Conservation (phyloP, 768 basidiomycete species). For the Suillus luteus region DNA sequence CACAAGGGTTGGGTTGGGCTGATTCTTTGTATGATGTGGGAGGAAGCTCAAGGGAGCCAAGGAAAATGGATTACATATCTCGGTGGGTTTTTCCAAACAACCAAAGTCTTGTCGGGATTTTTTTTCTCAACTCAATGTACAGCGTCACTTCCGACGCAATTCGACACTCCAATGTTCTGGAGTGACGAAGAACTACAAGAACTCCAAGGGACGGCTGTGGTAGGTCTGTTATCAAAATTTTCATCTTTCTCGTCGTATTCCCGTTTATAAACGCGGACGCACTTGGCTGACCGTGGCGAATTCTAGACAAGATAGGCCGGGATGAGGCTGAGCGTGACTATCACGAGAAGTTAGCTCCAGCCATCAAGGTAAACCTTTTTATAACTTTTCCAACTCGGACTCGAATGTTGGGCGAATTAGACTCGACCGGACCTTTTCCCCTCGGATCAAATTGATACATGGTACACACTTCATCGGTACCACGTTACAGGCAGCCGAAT, state of each 20-base stretch:
- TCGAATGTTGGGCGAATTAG: slow-evolving; percentile 36
- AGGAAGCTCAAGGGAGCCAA: slow-evolving; percentile 59
- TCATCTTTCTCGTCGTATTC: neutral
- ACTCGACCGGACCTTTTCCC: slow-evolving; percentile 74
- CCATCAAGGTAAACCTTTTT: slow-evolving; percentile 56
- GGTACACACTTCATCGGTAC: slow-evolving; percentile 73
- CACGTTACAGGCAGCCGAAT: slow-evolving; percentile 92
- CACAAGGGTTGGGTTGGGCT: slow-evolving; percentile 82
- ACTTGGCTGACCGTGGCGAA: slow-evolving; percentile 7
- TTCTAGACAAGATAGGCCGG: slow-evolving; percentile 82
- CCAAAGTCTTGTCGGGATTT: neutral
- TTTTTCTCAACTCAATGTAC: neutral
- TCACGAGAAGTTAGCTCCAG: slow-evolving; percentile 62
- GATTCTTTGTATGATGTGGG: slow-evolving; percentile 97
- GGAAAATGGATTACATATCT: slow-evolving; percentile 78
- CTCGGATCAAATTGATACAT: slow-evolving; percentile 39
- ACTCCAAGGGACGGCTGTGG: slow-evolving; percentile 82
- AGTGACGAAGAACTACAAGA: slow-evolving; percentile 66
- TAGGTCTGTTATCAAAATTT: slow-evolving; percentile 56
- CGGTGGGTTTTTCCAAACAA: slow-evolving; percentile 42
- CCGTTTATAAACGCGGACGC: slow-evolving; percentile 4
- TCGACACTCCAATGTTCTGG: slow-evolving; percentile 98
- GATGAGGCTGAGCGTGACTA: slow-evolving; percentile 80
- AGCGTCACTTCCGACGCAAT: slow-evolving; percentile 66
- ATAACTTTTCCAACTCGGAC: slow-evolving; percentile 1